phyloP scores from a whole-genome alignment of 1,284 basidiomycete species.

The Ustilago sp. region DNA sequence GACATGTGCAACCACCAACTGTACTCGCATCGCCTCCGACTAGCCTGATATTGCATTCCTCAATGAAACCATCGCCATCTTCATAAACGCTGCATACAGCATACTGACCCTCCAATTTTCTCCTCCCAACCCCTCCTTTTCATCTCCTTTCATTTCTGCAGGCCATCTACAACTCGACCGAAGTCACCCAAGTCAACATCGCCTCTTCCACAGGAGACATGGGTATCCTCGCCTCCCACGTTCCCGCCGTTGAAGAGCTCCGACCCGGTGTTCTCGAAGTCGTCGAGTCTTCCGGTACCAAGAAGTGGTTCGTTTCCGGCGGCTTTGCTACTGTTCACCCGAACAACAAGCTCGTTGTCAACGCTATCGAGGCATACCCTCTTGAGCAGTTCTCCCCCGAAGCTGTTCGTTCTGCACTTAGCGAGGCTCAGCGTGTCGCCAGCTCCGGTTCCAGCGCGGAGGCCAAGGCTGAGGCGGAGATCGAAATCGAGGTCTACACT shows the following conservation, averaged over 20 bases:
- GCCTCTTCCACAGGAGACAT: slow-evolving; percentile 66
- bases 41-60: too few species aligned
- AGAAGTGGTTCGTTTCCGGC: slow-evolving; percentile 78
- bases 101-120: slow-evolving; percentile 11
- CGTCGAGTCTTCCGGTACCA: slow-evolving; percentile 64
- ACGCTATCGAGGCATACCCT: slow-evolving; percentile 94
- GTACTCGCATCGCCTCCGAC: neutral
- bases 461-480: slow-evolving; percentile 91
- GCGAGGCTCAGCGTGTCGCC: slow-evolving; percentile 87
- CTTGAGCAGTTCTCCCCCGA: slow-evolving; percentile 90
- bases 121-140: neutral
- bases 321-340: slow-evolving; percentile 98
- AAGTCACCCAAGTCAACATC: slow-evolving; percentile 67
- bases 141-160: slow-evolving; percentile 8
- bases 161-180: slow-evolving; percentile 61
- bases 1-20: neutral
- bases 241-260: slow-evolving; percentile 68
- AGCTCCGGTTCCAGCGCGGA: slow-evolving; percentile 86
- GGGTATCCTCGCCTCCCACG: slow-evolving; percentile 69
- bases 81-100: neutral
- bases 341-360: slow-evolving; percentile 95
- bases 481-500: slow-evolving; percentile 97
- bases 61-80: neutral
- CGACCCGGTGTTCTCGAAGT: slow-evolving; percentile 68
- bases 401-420: slow-evolving; percentile 87